phyloP scores from a whole-genome alignment of 1,139 yeast species.

The Yamadazyma diospyri region DNA sequence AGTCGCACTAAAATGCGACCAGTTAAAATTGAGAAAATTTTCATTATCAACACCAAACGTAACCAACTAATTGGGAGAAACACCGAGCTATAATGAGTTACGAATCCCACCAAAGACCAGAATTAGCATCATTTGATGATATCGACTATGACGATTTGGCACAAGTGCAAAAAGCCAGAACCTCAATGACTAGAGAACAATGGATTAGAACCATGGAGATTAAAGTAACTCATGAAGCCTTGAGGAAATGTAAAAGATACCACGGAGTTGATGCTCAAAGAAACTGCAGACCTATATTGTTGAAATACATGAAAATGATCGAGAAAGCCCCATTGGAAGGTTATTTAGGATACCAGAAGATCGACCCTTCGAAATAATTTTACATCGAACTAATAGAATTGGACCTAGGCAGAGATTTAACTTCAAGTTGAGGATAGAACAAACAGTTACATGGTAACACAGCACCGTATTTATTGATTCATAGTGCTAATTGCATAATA shows the following conservation, averaged over 20 bases:
- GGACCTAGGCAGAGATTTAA: too few species aligned
- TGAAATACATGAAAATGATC: constrained; percentile 74
- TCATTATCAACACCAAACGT: constrained; percentile 19
- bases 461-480: constrained; percentile 4
- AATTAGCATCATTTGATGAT: constrained; percentile 78
- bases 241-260: constrained; percentile 72
- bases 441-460: constrained; percentile 1
- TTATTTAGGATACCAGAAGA: constrained; percentile 78
- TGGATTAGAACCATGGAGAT: constrained; percentile 71
- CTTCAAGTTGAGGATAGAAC: too few species aligned
- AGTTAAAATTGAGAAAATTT: constrained; percentile 7
- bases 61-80: too few species aligned
- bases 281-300: constrained; percentile 57
- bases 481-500: constrained; percentile 3
- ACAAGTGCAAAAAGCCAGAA: constrained; percentile 70
- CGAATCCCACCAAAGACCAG: constrained; percentile 61
- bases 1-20: constrained; percentile 4
- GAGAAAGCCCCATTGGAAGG: constrained; percentile 69
- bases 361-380: constrained; percentile 68
- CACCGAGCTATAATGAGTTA: constrained; percentile 19
- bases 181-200: constrained; percentile 75
- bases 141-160: constrained; percentile 68
- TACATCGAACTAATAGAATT: too few species aligned
- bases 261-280: constrained; percentile 77
- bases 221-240: constrained; percentile 67